These are phyloP conservation scores for Penicillium glabrum DNA, from an alignment of 2,329 filamentous ascomycete species.

Conservation along the genomic window DNA sequence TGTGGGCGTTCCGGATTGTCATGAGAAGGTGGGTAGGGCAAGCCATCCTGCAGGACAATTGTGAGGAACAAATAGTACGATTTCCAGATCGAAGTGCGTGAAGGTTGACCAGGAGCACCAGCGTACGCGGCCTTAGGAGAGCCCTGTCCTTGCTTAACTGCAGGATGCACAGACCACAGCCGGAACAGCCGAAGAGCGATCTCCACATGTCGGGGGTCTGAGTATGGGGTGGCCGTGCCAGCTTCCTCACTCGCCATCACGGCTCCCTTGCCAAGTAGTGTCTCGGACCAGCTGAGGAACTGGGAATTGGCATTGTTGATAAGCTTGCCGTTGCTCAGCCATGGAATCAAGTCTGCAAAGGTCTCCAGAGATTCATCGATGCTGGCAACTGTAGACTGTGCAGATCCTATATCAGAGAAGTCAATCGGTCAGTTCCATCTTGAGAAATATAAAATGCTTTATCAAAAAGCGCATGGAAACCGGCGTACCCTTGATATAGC, in stretches of 20 bases:
- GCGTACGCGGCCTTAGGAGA: conserved; percentile 18
- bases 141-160: conserved; percentile 31
- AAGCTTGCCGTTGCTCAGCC: conserved; percentile 48
- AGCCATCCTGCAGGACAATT: conserved; percentile 63
- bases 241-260: conserved; percentile 63
- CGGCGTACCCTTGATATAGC: conserved; percentile 70
- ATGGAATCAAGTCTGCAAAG: conserved; percentile 66
- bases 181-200: conserved; percentile 52
- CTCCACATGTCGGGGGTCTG: conserved; percentile 29
- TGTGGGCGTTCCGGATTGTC: conserved; percentile 55
- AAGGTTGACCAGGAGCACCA: conserved; percentile 20
- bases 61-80: conserved; percentile 82
- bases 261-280: conserved; percentile 72
- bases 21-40: conserved; percentile 37
- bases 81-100: conserved; percentile 66
- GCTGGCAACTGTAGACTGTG: conserved; percentile 45
- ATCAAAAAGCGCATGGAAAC: not conserved
- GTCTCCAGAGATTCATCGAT: conserved; percentile 62
- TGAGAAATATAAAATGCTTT: not conserved
- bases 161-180: conserved; percentile 42
- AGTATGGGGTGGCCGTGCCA: conserved; percentile 16
- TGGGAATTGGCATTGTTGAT: conserved; percentile 57
- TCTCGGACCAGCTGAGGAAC: conserved; percentile 74
- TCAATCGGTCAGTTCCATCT: not conserved
- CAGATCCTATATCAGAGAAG: conserved; percentile 37